Evolutionary conservation across 495 filamentous ascomycete genomes (phyloP).

Genomic region (Rhizodiscina lignyota): DNA sequence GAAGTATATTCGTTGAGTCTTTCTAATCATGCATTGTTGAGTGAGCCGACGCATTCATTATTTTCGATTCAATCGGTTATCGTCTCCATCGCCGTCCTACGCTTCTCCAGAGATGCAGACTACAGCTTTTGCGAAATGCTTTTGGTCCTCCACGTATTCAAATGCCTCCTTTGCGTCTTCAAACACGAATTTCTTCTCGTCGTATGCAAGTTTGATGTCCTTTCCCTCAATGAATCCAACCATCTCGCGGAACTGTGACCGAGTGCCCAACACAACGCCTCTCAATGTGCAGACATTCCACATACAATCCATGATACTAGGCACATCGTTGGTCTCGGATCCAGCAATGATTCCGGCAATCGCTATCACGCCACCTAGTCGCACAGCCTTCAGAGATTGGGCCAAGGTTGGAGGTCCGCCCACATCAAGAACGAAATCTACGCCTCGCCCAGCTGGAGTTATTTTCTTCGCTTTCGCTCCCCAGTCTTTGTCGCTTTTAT

Average conservation of each 20-base stretch:
- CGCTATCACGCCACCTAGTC: slow-evolving; percentile 26
- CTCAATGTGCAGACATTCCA: slow-evolving; percentile 21
- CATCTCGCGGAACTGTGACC: slow-evolving; percentile 22
- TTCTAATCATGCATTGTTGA: no score
- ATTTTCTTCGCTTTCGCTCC: slow-evolving; percentile 56
- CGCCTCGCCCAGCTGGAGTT: slow-evolving; percentile 38
- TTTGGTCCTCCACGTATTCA: slow-evolving; percentile 47
- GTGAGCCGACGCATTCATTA: no score
- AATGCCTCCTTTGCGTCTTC: slow-evolving; percentile 23
- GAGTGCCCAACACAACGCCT: slow-evolving; percentile 20
- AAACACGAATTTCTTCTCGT: slow-evolving; percentile 23
- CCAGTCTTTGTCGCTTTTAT: slow-evolving; percentile 54
- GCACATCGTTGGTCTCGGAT: slow-evolving; percentile 15
- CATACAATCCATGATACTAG: slow-evolving; percentile 16
- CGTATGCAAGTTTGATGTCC: slow-evolving; percentile 16
- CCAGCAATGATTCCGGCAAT: slow-evolving; percentile 26
- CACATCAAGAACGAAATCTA: slow-evolving; percentile 24
- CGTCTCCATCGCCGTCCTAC: no score
- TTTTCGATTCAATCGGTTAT: no score
- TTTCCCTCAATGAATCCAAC: not conserved
- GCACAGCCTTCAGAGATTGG: slow-evolving; percentile 18
- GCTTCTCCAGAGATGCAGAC: no score
- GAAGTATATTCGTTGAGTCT: no score
- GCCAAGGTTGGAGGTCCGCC: not conserved
- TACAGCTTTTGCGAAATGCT: slow-evolving; percentile 52